Evolutionary conservation across 2,329 filamentous ascomycete genomes (phyloP), one percentile per base, ranked within the genome.

Genomic region (Ophiosphaerella korrae): DNA sequence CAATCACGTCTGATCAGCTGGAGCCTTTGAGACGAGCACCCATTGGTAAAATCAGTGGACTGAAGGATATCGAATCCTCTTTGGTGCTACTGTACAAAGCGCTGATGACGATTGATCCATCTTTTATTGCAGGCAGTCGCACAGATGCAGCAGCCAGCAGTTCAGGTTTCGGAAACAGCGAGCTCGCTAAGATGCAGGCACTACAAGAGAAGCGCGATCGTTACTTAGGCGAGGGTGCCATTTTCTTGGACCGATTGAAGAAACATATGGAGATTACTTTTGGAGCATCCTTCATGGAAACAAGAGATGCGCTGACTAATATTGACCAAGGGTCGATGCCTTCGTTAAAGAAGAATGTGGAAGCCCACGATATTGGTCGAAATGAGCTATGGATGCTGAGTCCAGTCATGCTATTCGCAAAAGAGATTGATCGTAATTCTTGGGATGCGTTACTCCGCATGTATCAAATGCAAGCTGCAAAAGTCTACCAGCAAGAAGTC

Each of bases 161-260:
- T 42, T 71, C 79, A 45, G 84, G 88, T 11, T 86, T 89, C 62
- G 87, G 83, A 44, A 89, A 91, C 65, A 91, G 88, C 55, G 90
- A 86, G 54, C 76, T 87, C 42, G 82, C 90, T 31, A 88, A 90
- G 61, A 97, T 99, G 93, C 87, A 90, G 47, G 92, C 96, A 35
- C 85, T 99, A 23, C 90, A 92, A 62, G 92, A 97, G 73, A 97
- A 96, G 82, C 94, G 92, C 72, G 89, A 95, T 57, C 88, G 90
- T 69, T 99, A 97, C 67, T 80, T 87, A 49, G 81, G 85, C 12
- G 90, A 96, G 70, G 91, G 88, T 60, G 78, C 82, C 18, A 76
- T 84, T 45, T 97, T 97, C 70, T 82, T 96, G 65, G 84, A 87
- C 54, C 84, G 92, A 40, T 79, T 97, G 12, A 86, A 89, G 57